Evolutionary conservation across 2,329 filamentous ascomycete species (phyloP), one percentile per base, ranked within the genome.

Genomic region (Neopestalotiopsis sp.): DNA sequence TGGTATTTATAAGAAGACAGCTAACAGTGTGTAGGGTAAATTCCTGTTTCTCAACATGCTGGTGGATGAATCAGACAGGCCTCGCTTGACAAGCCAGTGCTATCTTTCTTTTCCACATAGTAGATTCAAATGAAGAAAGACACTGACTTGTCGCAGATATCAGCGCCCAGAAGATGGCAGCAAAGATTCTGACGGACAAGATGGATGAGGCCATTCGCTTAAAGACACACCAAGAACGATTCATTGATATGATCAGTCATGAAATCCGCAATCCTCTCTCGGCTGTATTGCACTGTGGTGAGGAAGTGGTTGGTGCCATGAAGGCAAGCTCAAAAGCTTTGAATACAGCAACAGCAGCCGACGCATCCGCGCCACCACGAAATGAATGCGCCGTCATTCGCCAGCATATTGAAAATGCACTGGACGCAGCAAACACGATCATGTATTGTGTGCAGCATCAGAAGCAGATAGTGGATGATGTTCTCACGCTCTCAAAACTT

Each of bases 381-480:
- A 28, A 45, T 7, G 56, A 24, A 30, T 5, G 30, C 14, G 24
- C 17, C 17, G 32, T 53, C 13, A 17, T 67, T 24, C 13, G 45
- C 17, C 58, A 63, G 40, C 66, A 67, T 17, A 76, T 93, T 3
- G 81, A 83, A 7, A 88, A 86, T 73, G 90, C 90, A 69, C 87
- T 93, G 61, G 92, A 94, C 72, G 91, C 91, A 17, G 91, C 92
- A 2, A 90, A 94, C 75, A 95, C 91, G 0, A 95, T 96, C 70
- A 88, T 90, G 32, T 86, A 92, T 10, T 95, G 93, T 73, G 91
- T 92, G 1, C 90, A 93, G 73, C 92, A 95, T 78, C 93, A 95
- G 76, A 94, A 94, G 79, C 84, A 90, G 9, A 93, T 94, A 59
- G 90, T 93, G n/a, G 91, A 93, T 74, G 91, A 93, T 75, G 90